These are phyloP conservation scores for Amphichorda felina DNA, from an alignment of 2,329 filamentous ascomycete genomes.

Conservation along the genomic window DNA sequence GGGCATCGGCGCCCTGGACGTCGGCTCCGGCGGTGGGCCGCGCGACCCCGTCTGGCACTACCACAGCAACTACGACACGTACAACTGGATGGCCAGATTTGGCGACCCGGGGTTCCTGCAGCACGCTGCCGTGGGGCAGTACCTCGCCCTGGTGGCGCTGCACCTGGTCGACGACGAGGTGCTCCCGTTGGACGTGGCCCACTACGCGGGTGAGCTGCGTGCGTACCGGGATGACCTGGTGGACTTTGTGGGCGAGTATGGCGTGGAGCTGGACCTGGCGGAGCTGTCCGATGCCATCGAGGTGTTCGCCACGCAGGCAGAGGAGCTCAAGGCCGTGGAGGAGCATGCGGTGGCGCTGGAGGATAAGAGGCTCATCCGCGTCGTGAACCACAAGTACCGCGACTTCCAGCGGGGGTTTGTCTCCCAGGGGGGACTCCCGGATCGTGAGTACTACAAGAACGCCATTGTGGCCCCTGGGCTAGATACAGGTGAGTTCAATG, in stretches of 20 bases:
- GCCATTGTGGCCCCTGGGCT: conserved; percentile 33
- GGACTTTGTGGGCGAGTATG: conserved; percentile 16
- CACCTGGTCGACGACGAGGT: conserved; percentile 23
- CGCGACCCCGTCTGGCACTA: conserved; percentile 58
- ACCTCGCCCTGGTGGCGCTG: conserved; percentile 24
- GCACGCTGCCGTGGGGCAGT: conserved; percentile 44
- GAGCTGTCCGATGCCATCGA: conserved; percentile 25
- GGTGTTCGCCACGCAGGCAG: conserved; percentile 18
- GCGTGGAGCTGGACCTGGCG: conserved; percentile 21
- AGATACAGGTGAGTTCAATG: conserved; percentile 25
- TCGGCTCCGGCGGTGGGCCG: conserved; percentile 33
- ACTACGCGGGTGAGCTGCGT: conserved; percentile 25
- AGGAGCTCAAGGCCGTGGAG: conserved; percentile 19
- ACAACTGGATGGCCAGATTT: conserved; percentile 71
- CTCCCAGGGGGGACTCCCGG: conserved; percentile 31
- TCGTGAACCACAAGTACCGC: conserved; percentile 33
- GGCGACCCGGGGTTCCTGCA: conserved; percentile 57
- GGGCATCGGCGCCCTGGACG: conserved; percentile 36
- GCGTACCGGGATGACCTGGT: conserved; percentile 24
- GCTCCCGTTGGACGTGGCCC: conserved; percentile 26
- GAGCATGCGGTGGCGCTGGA: conserved; percentile 13
- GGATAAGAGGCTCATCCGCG: conserved; percentile 16
- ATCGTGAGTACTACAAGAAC: conserved; percentile 31
- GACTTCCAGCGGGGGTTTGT: conserved; percentile 36
- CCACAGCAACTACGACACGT: conserved; percentile 76